These are phyloP conservation scores for Geoglossum glabrum DNA, from an alignment of 495 filamentous ascomycete genomes.

Conservation along the genomic window DNA sequence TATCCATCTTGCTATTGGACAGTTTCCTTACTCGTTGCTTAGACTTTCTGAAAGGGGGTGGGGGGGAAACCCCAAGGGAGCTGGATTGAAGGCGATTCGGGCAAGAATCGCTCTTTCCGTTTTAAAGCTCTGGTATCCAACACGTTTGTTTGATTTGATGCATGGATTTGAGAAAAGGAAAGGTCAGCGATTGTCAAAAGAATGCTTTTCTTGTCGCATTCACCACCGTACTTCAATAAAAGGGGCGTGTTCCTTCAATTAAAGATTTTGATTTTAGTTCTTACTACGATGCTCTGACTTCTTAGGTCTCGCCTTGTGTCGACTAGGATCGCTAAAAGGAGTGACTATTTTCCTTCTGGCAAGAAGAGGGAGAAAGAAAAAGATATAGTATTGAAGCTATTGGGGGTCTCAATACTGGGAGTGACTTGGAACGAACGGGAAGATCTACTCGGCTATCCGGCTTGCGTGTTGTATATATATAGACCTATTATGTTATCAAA, in stretches of 20 bases:
- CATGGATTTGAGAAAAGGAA: constrained; percentile 1
- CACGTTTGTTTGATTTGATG: not conserved
- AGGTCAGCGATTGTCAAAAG: not conserved
- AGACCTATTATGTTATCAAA: not conserved
- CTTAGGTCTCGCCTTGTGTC: not conserved
- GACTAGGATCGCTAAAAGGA: not conserved
- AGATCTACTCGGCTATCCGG: too few species aligned
- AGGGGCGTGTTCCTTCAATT: not conserved
- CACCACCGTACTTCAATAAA: constrained; percentile 1
- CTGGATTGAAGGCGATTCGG: not conserved
- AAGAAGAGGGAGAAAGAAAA: not conserved
- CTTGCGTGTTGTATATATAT: not conserved
- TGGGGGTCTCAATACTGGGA: not conserved
- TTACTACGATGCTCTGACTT: not conserved
- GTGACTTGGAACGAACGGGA: not conserved
- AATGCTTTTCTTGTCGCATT: constrained; percentile 1
- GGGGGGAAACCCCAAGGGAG: not conserved
- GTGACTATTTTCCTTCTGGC: not conserved
- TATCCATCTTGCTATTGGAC: not conserved
- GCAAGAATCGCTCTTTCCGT: not conserved
- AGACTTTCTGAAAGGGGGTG: not conserved
- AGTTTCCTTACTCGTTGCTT: not conserved
- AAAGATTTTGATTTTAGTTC: not conserved
- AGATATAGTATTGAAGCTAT: not conserved
- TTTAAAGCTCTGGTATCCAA: not conserved